Base-by-base conservation (phyloP, 345 rosid species). In the Syzygium jambos region DNA sequence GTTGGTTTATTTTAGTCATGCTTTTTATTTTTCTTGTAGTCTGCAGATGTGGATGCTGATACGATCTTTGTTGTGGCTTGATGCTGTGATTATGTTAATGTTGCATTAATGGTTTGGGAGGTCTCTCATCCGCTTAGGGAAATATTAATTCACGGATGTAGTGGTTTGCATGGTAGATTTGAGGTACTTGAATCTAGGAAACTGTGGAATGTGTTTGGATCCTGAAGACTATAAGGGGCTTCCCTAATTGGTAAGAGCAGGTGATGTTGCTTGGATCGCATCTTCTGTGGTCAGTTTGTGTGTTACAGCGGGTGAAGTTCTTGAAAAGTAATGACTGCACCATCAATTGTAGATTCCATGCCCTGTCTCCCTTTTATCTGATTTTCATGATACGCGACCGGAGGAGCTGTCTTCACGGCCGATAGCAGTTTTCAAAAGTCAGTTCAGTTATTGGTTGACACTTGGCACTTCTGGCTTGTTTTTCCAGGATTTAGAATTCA, bases 401-500 rank as follows among this genome's bases (percentile, higher is more conserved):
- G 88, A 88, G 89, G 91, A 88, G 85, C 87, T 84, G 78, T 86
- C 84, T 19, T 88, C 90, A 88, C 22, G 86, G 87, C 87, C 90
- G 88, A 88, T 89, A 89, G 41, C 89, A 55, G 73, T 89, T 89
- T 65, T 87, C 89, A 85, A 89, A 89, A 90, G 87, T 88, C 88
- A 73, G 80, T 73, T 73, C 87, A 88, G 85, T 87, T 89, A 68
- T 53, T 65, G 49, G 91, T 86, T 88, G 68, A 73, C 46, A 89
- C 46, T 52, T 86, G 87, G 80, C 86, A 84, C 89, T 89, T 86
- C 87, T 68, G 80, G 90, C 91, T 89, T 85, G 89, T 87, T 89
- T 52, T 91, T 92, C 90, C 97, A 95, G 98, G 99, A 85, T 92
- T 94, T 93, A 94, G 96, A 92, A 89, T 90, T 89, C 95, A 89